These are phyloP conservation scores for Leucaena leucocephala DNA, from an alignment of 306 rosid species.

Conservation along the genomic window DNA sequence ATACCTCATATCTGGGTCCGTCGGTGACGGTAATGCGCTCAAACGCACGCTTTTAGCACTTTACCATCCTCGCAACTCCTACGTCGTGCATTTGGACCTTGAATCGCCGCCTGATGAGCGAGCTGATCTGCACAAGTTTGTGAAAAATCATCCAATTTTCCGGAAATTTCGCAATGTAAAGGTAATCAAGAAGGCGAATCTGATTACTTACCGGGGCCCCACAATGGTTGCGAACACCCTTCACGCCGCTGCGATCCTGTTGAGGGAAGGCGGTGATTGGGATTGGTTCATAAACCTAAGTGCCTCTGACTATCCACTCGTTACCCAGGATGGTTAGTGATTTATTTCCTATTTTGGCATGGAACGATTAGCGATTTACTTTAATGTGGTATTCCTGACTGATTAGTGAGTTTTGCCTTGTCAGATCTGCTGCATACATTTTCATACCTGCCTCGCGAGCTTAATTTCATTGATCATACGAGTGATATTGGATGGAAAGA, in stretches of 20 bases:
- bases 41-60: conserved; percentile 69
- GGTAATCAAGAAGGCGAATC: conserved; percentile 69
- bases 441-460: conserved; percentile 70
- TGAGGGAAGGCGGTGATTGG: conserved; percentile 70
- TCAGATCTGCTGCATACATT: conserved; percentile 77
- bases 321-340: conserved; percentile 69
- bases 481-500: conserved; percentile 83
- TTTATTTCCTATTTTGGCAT: not conserved
- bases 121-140: conserved; percentile 59
- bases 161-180: conserved; percentile 50
- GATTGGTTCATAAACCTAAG: conserved; percentile 82
- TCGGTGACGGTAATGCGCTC: conserved; percentile 54
- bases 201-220: conserved; percentile 68
- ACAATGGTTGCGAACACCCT: conserved; percentile 81
- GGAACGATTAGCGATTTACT: conserved; percentile 51
- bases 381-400: conserved; percentile 12
- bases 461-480: conserved; percentile 77
- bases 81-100: conserved; percentile 67
- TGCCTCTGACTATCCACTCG: conserved; percentile 76
- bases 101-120: conserved; percentile 64
- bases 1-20: conserved; percentile 68
- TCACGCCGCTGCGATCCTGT: conserved; percentile 72
- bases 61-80: conserved; percentile 64
- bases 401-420: conserved; percentile 36
- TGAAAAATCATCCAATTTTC: conserved; percentile 48